Evolutionary conservation across 768 basidiomycete species (phyloP), one percentile per base, ranked within the genome.

Genomic region (Lactifluus hygrophoroides): DNA sequence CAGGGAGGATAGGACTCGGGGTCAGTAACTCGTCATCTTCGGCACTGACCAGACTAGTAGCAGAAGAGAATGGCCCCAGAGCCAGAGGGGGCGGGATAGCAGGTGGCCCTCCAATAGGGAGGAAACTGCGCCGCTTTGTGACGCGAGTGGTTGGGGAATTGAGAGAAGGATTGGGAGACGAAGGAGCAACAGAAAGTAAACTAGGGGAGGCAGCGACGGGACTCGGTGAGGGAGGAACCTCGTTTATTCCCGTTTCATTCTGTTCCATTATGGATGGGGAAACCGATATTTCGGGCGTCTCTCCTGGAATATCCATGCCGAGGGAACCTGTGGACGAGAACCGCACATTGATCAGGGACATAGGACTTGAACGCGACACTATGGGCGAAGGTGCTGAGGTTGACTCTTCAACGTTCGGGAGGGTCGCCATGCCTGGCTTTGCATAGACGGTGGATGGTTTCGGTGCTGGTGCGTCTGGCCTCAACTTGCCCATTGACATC

Each of bases 401-500:
- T 14, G 45, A 44, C 27, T 64, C 62, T n/a, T 51, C 60, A 11
- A 61, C 50, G 28, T 56, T 48, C 59, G 49, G 53, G 45, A 51
- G 66, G 27, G 38, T 61, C 30, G 37, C 54, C 27, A 19, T 54
- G 55, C 63, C 64, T 71, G 60, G 69, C 64, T 70, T 64, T 64
- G 70, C 65, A 72, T 73, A 63, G 10, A 74, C 69, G 28, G 78
- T 73, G 6, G 77, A 66, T 45, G 44, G 48, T 16, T 54, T 47
- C 3, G 58, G 28, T 3, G 60, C 66, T 28, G 83, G 77, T 16
- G 78, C 71, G 47, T 90, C 89, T n/a, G 74, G 63, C 66, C 83
- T 83, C 75, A 95, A 86, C 71, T 88, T 91, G 14, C 92, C 87
- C 91, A 94, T 95, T 6, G 93, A 95, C 93, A 97, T 96, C 75